Conservation (phyloP, 2,329 filamentous ascomycete species). For the Corynespora cassiicola region DNA sequence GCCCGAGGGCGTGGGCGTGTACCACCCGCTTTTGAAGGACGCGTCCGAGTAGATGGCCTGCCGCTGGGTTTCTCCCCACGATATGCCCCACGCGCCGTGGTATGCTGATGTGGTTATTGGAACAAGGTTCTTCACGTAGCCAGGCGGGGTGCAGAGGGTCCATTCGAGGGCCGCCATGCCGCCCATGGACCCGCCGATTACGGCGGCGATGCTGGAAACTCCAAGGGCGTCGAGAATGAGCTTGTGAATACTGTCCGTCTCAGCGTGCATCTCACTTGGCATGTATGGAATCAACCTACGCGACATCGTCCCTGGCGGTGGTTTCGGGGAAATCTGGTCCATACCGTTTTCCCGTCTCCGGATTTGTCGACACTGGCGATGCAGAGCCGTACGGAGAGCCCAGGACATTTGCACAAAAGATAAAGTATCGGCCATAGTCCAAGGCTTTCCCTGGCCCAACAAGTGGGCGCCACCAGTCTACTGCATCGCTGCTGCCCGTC, state of each 20-base stretch:
- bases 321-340: slow-evolving; percentile 21
- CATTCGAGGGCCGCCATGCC: slow-evolving; percentile 65
- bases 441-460: slow-evolving; percentile 61
- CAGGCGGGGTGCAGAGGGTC: slow-evolving; percentile 51
- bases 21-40: slow-evolving; percentile 41
- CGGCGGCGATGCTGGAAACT: slow-evolving; percentile 60
- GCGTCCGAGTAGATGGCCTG: slow-evolving; percentile 53
- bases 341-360: slow-evolving; percentile 12
- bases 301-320: slow-evolving; percentile 21
- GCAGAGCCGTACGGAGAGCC: slow-evolving; percentile 63
- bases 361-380: slow-evolving; percentile 52
- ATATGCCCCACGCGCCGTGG: slow-evolving; percentile 65
- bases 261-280: no score
- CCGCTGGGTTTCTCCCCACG: slow-evolving; percentile 64
- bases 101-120: slow-evolving; percentile 63
- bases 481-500: slow-evolving; percentile 62
- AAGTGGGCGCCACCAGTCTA: slow-evolving; percentile 65
- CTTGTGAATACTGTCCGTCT: slow-evolving; percentile 61
- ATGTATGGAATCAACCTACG: slow-evolving; percentile 5
- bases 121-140: slow-evolving; percentile 61
- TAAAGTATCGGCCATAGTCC: slow-evolving; percentile 60
- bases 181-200: slow-evolving; percentile 65
- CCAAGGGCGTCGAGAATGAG: slow-evolving; percentile 61
- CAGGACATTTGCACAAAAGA: slow-evolving; percentile 62
- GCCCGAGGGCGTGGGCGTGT: slow-evolving; percentile 36